Base-by-base conservation (phyloP, 495 filamentous ascomycete species). In the Filosporella fistucella region DNA sequence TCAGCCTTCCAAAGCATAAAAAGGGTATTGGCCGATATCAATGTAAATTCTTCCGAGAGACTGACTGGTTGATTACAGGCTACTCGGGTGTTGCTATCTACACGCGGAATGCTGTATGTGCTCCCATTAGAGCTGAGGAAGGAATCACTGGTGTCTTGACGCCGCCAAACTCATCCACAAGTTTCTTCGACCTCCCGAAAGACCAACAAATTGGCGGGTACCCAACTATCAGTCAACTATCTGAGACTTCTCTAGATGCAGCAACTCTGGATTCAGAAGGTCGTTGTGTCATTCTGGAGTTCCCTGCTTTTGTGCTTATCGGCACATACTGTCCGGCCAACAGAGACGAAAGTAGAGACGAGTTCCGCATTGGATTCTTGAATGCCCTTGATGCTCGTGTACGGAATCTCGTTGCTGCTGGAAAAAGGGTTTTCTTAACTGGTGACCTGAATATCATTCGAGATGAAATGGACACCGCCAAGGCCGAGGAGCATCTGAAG, bases 71-170 rank as follows among this genome's bases (percentile, higher is more conserved):
- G 33, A 6, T 41, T 22, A 25, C 29, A 94, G 91, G 93, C n/a
- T 98, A 98, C 62, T 94, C 93, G 14, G 93, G 93, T 1, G 89
- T 98, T 2, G 93, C 86, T 11, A 88, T 98, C 16, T 98, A 97
- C 64, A 96, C 89, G 2, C 81, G 91, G n/a, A 88, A 90, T 60
- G 79, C 86, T 3, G 82, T 80, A 43, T 97, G 93, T 63, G 80
- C 82, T 14, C 93, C 93, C 0, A 89, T 98, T 12, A 80, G 84
- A 35, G 91, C 90, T 2, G 93, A 98, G 68, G 93, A 96, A 71
- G 93, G 93, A 22, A 79, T 98, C 45, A 86, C 87, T 3, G 93
- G 93, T 8, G 70, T 88, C 10, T 76, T 96, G 21, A 82, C 77
- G 25, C 81, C 88, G 1, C 89, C 89, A 2, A 85, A 81, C 56